These are phyloP conservation scores for Blastomyces emzantsi DNA, from an alignment of 2,329 filamentous ascomycete genomes.

Conservation along the genomic window DNA sequence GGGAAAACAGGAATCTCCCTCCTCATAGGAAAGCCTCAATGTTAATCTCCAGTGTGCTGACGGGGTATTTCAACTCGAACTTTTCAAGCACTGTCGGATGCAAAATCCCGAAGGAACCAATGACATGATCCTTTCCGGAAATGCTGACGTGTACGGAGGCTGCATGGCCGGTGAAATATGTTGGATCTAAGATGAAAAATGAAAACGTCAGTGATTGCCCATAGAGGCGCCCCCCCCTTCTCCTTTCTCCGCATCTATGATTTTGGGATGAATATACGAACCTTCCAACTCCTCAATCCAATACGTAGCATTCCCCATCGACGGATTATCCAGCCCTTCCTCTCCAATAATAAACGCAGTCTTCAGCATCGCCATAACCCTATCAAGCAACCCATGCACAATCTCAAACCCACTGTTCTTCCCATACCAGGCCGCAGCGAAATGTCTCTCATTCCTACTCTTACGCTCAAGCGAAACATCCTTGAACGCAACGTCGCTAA, in stretches of 20 bases:
- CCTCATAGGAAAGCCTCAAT: conserved; percentile 77
- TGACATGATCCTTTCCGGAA: conserved; percentile 61
- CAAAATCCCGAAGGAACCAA: conserved; percentile 88
- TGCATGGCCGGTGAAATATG: conserved; percentile 84
- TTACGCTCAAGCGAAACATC: conserved; percentile 72
- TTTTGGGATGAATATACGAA: background rate
- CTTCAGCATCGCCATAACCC: conserved; percentile 85
- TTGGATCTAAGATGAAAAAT: conserved; percentile 47
- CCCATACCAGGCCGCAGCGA: conserved; percentile 91
- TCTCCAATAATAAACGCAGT: conserved; percentile 69
- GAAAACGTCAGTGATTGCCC: background rate
- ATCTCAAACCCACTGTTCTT: conserved; percentile 92
- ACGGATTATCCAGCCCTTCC: conserved; percentile 55
- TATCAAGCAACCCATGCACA: conserved; percentile 87
- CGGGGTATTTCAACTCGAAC: conserved; percentile 85
- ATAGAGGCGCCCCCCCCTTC: background rate
- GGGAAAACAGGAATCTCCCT: background rate
- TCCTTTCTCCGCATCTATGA: background rate
- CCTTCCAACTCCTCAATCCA: conserved; percentile 90
- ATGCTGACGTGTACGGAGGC: conserved; percentile 74
- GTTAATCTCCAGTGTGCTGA: conserved; percentile 90
- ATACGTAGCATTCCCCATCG: conserved; percentile 59
- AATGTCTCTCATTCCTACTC: conserved; percentile 86
- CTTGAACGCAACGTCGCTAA: conserved; percentile 86
- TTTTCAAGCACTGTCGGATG: conserved; percentile 90